Evolutionary conservation across 2,329 filamentous ascomycete genomes (phyloP).

Genomic region (Stagonosporopsis vannaccii): DNA sequence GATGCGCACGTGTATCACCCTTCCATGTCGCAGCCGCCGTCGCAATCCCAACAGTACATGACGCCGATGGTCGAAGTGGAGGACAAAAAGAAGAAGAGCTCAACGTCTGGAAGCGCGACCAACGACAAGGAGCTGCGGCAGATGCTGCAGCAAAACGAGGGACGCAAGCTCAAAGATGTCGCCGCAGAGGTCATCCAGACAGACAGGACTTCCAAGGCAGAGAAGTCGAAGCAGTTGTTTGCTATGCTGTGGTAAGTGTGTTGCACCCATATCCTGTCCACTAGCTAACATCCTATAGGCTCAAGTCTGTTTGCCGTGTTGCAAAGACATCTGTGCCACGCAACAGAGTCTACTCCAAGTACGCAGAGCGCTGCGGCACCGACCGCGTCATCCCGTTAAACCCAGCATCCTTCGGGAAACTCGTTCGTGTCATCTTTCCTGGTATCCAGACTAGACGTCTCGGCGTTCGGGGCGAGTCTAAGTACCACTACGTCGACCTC

Average conservation of each 20-base stretch:
- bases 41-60: conserved; percentile 34
- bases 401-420: conserved; percentile 95
- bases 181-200: conserved; percentile 79
- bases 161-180: conserved; percentile 73
- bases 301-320: conserved; percentile 72
- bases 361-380: conserved; percentile 89
- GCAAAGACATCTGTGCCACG: conserved; percentile 88
- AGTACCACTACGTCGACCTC: conserved; percentile 85
- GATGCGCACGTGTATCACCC: conserved; percentile 41
- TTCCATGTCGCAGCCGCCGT: conserved; percentile 35
- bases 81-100: conserved; percentile 62
- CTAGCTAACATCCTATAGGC: conserved; percentile 60
- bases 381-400: conserved; percentile 95
- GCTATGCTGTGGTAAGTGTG: conserved; percentile 81
- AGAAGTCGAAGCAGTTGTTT: conserved; percentile 84
- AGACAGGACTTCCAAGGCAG: conserved; percentile 80
- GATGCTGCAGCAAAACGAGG: conserved; percentile 73
- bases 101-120: conserved; percentile 74
- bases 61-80: conserved; percentile 46
- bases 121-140: conserved; percentile 84
- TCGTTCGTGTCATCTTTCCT: conserved; percentile 94
- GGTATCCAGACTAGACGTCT: conserved; percentile 91
- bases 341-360: conserved; percentile 93
- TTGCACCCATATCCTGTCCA: neutral
- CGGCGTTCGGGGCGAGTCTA: conserved; percentile 94